Percentiles rank a stretch among this genome's conserved stretches.
Evolutionary conservation across 371 early-diverging fungal genomes (phyloP).

Genomic region (Actinomucor elegans): DNA sequence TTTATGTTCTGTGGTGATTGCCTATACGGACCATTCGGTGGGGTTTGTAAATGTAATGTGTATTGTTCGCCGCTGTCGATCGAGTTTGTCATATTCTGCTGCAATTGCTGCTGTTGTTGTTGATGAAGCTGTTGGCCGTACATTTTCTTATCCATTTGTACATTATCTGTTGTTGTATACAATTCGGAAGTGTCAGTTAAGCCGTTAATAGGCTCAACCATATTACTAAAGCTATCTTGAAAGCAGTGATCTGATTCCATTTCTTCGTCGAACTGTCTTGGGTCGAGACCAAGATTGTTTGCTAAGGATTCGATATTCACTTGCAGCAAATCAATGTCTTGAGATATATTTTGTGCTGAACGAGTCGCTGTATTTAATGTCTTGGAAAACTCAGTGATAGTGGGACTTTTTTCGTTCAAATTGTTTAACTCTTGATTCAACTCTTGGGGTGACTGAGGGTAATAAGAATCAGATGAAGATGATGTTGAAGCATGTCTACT

Average conservation of each 20-base stretch:
- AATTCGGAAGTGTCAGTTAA: background rate
- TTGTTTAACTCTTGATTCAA: background rate
- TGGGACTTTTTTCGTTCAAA: background rate
- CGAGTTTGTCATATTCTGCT: too few relatives aligned
- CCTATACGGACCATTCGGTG: too few relatives aligned
- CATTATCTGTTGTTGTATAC: background rate
- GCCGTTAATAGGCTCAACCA: slow-evolving; percentile 4
- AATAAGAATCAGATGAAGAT: background rate
- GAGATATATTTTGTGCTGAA: slow-evolving; percentile 34
- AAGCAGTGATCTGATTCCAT: slow-evolving; percentile 14
- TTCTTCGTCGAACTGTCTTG: slow-evolving; percentile 19
- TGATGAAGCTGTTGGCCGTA: background rate
- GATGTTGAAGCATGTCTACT: background rate
- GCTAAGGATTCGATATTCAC: slow-evolving; percentile 37
- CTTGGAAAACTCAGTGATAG: slow-evolving; percentile 20
- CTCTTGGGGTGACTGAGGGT: background rate
- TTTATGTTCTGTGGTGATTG: background rate
- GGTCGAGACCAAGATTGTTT: slow-evolving; percentile 32
- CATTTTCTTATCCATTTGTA: background rate
- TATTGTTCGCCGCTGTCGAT: background rate
- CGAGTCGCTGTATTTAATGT: slow-evolving; percentile 26
- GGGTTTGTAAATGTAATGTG: background rate
- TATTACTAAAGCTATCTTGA: slow-evolving; percentile 9
- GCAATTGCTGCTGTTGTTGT: background rate
- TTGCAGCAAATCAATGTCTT: slow-evolving; percentile 38